Evolutionary conservation across 768 basidiomycete genomes (phyloP).

Genomic region (Clitopilus passeckerianus): DNA sequence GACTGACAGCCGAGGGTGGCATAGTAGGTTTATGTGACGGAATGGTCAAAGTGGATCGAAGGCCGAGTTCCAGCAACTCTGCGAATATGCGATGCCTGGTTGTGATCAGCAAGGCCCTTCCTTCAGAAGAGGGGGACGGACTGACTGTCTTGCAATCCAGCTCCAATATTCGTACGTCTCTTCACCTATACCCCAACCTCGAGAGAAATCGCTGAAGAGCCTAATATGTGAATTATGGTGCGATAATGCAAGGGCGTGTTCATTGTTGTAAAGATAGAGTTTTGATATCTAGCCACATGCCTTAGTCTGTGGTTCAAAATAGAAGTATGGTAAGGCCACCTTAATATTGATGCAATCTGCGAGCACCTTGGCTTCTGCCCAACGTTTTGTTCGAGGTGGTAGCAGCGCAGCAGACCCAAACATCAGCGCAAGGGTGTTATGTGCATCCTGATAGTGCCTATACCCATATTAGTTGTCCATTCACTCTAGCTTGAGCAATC

Average conservation of each 20-base stretch:
- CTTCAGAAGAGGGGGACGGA: conserved; percentile 8
- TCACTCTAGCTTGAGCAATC: conserved; percentile 20
- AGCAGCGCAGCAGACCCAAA: conserved; percentile 84
- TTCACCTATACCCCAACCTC: conserved; percentile 94
- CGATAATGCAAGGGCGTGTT: conserved; percentile 72
- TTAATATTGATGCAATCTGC: conserved; percentile 92
- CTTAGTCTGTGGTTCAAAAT: background rate
- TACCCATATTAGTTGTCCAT: conserved; percentile 3
- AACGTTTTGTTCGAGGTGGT: conserved; percentile 91
- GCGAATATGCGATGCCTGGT: conserved; percentile 82
- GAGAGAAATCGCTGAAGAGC: conserved; percentile 79
- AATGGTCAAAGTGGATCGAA: conserved; percentile 54
- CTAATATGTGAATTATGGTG: conserved; percentile 85
- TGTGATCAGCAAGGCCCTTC: background rate
- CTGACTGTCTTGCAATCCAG: conserved; percentile 91
- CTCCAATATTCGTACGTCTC: conserved; percentile 98
- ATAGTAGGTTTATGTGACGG: conserved; percentile 48
- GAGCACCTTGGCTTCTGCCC: conserved; percentile 97
- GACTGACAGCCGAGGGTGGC: conserved; percentile 4
- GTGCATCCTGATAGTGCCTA: conserved; percentile 95
- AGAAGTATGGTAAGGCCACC: conserved; percentile 31
- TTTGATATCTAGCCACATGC: conserved; percentile 67
- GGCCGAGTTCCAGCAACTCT: conserved; percentile 85
- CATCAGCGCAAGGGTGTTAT: conserved; percentile 78
- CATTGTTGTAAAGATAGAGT: conserved; percentile 87